Base-by-base conservation (phyloP, 1,139 yeast genomes). In the Yamadazyma diospyri region DNA sequence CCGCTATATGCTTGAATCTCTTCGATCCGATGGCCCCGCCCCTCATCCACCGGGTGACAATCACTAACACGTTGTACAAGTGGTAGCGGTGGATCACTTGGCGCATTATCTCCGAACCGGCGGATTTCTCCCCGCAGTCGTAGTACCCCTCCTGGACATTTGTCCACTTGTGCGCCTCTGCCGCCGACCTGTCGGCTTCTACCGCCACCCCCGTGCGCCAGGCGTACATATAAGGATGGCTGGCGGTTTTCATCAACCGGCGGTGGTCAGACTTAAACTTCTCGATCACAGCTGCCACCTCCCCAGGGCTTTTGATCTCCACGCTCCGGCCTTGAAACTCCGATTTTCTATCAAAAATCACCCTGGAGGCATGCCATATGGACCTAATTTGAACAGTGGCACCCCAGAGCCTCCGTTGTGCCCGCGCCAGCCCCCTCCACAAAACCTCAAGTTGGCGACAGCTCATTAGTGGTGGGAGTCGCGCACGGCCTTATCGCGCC, bases 1-100 rank as follows among this genome's bases (percentile, higher is more conserved):
- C 64, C 20, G 74, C 68, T 5, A 82, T 81, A 45, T 77, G 79
- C 37, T 83, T 61, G 45, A 81, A 82, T 36, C 92, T 55, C 24
- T 74, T 66, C 4, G 82, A 64, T 0, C 92, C 89, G 26, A 81
- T 46, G 1, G 81, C 81, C 0, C 65, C 66, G 0, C 89, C 88
- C 2, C 85, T 86, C 49, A 78, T 80, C 89, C 89, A 81, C 38
- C 92, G 50, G 0, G 82, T 74, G 1, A 79, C 88, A 11, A 81
- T 73, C 0, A 81, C 69, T 13, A 81, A 46, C 1, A 77, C 68
- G 47, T 80, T 78, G 8, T 63, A 54, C n/a, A 76, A 35, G 25
- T 69, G 56, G 12, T 69, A 51, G 21, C 73, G 54, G 22, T 70
- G 73, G 18, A 82, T 42, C 3, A 77, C 53, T 8, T 74, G 71